phyloP scores from a whole-genome alignment of 768 basidiomycete species.

The Pulveroboletus sp. region DNA sequence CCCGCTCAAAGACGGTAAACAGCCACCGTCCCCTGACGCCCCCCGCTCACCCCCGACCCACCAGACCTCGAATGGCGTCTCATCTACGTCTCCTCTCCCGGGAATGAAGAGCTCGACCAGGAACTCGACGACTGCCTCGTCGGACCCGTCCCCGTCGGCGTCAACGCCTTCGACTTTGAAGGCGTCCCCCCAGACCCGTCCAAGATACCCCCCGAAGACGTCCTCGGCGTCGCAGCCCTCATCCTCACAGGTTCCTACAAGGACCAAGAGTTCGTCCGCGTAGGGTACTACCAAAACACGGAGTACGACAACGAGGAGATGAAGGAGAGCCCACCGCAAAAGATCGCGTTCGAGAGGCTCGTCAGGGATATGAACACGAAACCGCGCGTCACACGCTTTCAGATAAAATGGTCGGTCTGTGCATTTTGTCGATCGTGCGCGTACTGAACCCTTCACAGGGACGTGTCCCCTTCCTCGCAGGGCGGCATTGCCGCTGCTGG shows the following conservation, averaged over 20 bases:
- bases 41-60: background rate
- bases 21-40: background rate
- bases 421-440: background rate
- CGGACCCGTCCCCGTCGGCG: slow-evolving; percentile 93
- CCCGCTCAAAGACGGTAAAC: slow-evolving; percentile 77
- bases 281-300: slow-evolving; percentile 98
- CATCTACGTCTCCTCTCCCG: slow-evolving; percentile 94
- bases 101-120: slow-evolving; percentile 88
- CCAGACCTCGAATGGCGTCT: slow-evolving; percentile 97
- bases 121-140: slow-evolving; percentile 98
- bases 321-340: slow-evolving; percentile 65
- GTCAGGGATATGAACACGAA: slow-evolving; percentile 87
- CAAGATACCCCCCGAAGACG: slow-evolving; percentile 84
- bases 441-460: slow-evolving; percentile 41
- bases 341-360: slow-evolving; percentile 72
- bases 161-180: slow-evolving; percentile 97
- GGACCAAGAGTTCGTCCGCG: slow-evolving; percentile 98
- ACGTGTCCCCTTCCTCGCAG: slow-evolving; percentile 52
- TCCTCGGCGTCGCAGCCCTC: slow-evolving; percentile 93
- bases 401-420: slow-evolving; percentile 75
- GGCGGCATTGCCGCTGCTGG: slow-evolving; percentile 45
- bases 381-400: slow-evolving; percentile 89
- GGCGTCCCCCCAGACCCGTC: slow-evolving; percentile 79
- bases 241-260: slow-evolving; percentile 95
- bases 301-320: slow-evolving; percentile 96